These are phyloP conservation scores for Gynostemma pentaphyllum DNA, from an alignment of 306 rosid species.

Conservation along the genomic window DNA sequence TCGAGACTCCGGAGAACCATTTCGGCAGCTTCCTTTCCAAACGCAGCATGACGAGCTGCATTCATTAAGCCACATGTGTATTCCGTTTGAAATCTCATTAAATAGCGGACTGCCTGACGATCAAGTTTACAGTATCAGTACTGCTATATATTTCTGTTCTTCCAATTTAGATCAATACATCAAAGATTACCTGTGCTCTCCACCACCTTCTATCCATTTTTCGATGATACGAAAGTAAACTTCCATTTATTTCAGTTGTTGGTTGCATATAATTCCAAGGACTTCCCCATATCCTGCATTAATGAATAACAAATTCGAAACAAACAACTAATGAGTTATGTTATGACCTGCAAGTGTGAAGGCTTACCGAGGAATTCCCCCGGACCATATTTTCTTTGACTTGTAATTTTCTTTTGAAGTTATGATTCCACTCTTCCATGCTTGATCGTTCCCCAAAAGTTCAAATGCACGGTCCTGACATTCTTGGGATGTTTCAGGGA, in stretches of 20 bases:
- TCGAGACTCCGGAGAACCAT: conserved; percentile 41
- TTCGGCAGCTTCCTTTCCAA: conserved; percentile 70
- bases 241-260: conserved; percentile 83
- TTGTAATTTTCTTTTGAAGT: conserved; percentile 60
- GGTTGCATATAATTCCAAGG: conserved; percentile 93
- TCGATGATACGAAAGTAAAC: conserved; percentile 56
- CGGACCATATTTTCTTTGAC: conserved; percentile 71
- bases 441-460: conserved; percentile 50
- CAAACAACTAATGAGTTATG: no score
- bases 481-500: conserved; percentile 73
- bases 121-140: not conserved
- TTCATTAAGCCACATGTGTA: conserved; percentile 71
- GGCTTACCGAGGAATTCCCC: conserved; percentile 62
- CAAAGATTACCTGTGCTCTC: conserved; percentile 71
- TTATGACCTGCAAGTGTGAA: no score
- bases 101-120: conserved; percentile 73
- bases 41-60: conserved; percentile 67
- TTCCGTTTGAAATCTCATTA: conserved; percentile 79
- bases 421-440: conserved; percentile 47
- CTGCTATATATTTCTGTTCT: no score
- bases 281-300: conserved; percentile 65
- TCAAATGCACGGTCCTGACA: conserved; percentile 59
- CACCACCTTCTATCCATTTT: conserved; percentile 93
- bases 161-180: no score
- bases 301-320: not conserved